Evolutionary conservation across 352 stramenopile genomes (phyloP), one percentile per base, ranked within the genome.

Genomic region (Aphanomyces invadans): DNA sequence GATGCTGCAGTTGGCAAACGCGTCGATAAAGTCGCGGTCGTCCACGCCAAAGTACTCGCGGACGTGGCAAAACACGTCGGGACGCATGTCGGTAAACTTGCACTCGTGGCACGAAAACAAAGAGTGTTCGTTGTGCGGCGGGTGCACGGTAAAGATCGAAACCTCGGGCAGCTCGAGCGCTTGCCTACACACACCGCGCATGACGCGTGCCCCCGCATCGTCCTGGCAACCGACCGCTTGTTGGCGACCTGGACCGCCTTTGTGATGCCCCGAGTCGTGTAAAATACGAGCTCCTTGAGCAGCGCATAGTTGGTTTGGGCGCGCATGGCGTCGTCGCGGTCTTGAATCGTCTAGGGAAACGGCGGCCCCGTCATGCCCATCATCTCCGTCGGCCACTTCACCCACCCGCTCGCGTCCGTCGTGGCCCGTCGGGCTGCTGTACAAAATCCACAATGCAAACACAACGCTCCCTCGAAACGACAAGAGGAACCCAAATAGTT

Each of bases 261-360:
- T 0, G 75, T 75, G 68, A 94, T 94, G 3, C 85, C 86, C 28
- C 87, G 70, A 0, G 86, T 94, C 0, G 86, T 92, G 61, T 84
- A 94, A 45, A 78, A 79, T 17, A 94, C 73, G 10, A 94, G 76
- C 44, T 94, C 86, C 26, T 87, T 79, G 1, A 90, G 69, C 25
- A 94, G 70, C 26, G 83, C 83, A 38, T 82, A 53, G 61, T 94
- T 94, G 76, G 91, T 84, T 55, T 94, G 85, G 39, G 82, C 78
- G 1, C 81, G 76, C 36, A 80, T 76, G 19, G 78, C 78, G 12
- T 88, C 79, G 42, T 90, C 79, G 21, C 82, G 75, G 31, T 80
- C 75, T 1, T 79, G 76, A 9, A 75, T 75, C 12, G 68, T 42
- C 60, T 67, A 51, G 32, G 21, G 29, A 31, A 11, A 49, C 4